Evolutionary conservation across 805 yeast genomes (phyloP).

Genomic region (Alloascoidea hylecoeti): DNA sequence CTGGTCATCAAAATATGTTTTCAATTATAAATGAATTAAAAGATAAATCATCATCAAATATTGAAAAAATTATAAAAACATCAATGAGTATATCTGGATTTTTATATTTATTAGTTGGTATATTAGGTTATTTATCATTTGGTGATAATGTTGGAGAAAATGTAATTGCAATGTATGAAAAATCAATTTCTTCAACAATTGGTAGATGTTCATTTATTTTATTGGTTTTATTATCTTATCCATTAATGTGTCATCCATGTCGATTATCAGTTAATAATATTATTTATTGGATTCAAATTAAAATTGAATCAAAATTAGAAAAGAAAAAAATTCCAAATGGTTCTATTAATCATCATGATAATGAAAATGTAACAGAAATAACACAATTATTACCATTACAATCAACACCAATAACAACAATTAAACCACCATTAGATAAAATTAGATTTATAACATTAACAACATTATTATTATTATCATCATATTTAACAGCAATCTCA

Average conservation of each 20-base stretch:
- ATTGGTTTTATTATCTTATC: constrained; percentile 73
- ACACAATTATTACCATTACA: not conserved
- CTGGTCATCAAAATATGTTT: constrained; percentile 94
- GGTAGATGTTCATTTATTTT: constrained; percentile 74
- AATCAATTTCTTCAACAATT: constrained; percentile 46
- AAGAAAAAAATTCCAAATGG: not conserved
- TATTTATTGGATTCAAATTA: constrained; percentile 11
- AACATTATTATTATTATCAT: constrained; percentile 27
- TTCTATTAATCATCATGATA: too few relatives aligned
- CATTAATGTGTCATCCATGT: constrained; percentile 85
- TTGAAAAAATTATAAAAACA: constrained; percentile 29
- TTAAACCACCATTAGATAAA: not conserved
- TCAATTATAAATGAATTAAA: constrained; percentile 72
- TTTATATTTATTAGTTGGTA: constrained; percentile 61
- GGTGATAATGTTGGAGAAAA: constrained; percentile 74
- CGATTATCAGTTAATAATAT: constrained; percentile 71
- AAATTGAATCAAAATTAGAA: not conserved
- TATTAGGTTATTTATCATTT: constrained; percentile 75
- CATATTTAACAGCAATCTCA: constrained; percentile 51
- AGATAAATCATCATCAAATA: constrained; percentile 32
- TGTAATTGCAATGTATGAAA: constrained; percentile 65
- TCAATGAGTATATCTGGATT: constrained; percentile 48
- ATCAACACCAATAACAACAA: not conserved
- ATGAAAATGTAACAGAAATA: not conserved
- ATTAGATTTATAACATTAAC: constrained; percentile 25